Evolutionary conservation across 768 basidiomycete genomes (phyloP).

Genomic region (Leccinum pellstonianum): DNA sequence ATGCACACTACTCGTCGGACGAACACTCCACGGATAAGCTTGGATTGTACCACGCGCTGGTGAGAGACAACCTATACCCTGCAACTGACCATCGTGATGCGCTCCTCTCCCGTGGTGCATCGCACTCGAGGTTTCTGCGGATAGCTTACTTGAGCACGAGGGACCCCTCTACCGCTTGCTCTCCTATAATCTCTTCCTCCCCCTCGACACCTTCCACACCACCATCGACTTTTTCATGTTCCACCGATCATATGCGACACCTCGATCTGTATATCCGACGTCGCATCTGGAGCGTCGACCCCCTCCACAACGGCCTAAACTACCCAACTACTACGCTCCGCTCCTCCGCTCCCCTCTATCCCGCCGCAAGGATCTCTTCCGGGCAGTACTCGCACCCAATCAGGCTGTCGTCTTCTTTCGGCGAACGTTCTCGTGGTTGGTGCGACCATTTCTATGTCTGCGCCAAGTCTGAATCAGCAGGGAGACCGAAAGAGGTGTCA

Average conservation of each 20-base stretch:
- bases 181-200: background rate
- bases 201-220: background rate
- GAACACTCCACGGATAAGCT: constrained; percentile 3
- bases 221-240: background rate
- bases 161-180: background rate
- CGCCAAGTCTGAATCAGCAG: background rate
- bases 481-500: background rate
- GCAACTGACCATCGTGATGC: constrained; percentile 16
- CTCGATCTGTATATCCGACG: constrained; percentile 10
- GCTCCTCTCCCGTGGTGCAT: constrained; percentile 27
- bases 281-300: constrained; percentile 10
- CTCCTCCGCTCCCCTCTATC: constrained; percentile 28
- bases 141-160: constrained; percentile 22
- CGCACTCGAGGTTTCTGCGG: constrained; percentile 27
- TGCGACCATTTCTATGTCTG: background rate
- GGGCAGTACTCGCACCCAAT: constrained; percentile 18
- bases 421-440: constrained; percentile 11
- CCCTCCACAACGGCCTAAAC: constrained; percentile 22
- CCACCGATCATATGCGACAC: constrained; percentile 6
- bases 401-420: constrained; percentile 30
- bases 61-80: constrained; percentile 17
- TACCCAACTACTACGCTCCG: constrained; percentile 30
- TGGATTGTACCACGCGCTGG: background rate
- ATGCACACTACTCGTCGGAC: constrained; percentile 18
- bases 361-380: constrained; percentile 27